Percentiles rank a stretch among this genome's conserved stretches.
phyloP scores from a whole-genome alignment of 106 monocot species.

The Dendrobium nobile region DNA sequence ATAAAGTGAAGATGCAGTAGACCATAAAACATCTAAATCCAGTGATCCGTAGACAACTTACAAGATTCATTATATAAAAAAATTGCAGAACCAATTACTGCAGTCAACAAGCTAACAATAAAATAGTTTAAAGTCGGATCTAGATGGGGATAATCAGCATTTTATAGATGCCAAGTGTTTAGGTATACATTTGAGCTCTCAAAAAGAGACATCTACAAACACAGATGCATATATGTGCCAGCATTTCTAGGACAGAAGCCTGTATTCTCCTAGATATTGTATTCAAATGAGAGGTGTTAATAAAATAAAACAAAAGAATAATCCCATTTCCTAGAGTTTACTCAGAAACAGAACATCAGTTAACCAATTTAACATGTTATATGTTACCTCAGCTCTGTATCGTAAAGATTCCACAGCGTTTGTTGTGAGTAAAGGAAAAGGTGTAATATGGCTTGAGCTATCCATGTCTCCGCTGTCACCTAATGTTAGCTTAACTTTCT shows the following conservation, averaged over 20 bases:
- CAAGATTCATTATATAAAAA: not conserved
- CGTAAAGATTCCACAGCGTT: constrained; percentile 82
- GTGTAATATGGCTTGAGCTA: constrained; percentile 26
- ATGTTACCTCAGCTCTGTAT: constrained; percentile 83
- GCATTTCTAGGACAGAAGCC: not conserved
- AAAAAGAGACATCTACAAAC: not conserved
- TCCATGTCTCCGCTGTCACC: constrained; percentile 43
- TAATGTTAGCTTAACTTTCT: constrained; percentile 53
- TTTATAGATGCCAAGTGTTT: not conserved
- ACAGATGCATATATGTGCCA: not conserved
- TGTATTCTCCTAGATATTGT: not conserved
- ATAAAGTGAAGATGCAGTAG: not conserved
- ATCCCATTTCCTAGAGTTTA: not conserved
- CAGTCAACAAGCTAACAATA: not conserved
- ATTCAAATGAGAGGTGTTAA: not conserved
- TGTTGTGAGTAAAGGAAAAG: constrained; percentile 66
- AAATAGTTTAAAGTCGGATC: not conserved
- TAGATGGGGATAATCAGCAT: not conserved
- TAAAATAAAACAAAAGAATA: not conserved
- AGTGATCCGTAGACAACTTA: not conserved
- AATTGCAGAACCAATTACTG: not conserved
- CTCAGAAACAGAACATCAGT: not conserved
- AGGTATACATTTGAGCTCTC: not conserved
- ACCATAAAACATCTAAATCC: not conserved
- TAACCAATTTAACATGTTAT: not conserved